phyloP scores from a whole-genome alignment of 2,329 filamentous ascomycete genomes.

The Cordyceps javanica region DNA sequence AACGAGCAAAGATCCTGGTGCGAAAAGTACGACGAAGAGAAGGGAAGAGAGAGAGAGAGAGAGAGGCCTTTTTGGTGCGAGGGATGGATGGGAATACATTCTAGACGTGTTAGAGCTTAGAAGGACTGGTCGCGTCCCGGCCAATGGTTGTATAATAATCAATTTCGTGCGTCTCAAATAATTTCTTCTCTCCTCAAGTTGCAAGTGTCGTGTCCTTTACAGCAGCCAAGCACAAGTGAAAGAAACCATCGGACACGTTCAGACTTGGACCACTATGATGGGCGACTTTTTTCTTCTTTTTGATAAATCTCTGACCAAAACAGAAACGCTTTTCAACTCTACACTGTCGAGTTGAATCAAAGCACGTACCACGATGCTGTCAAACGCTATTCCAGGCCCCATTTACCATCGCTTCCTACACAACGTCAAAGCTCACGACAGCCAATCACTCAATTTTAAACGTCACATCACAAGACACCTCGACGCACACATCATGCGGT shows the following conservation, averaged over 20 bases:
- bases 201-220: too few species aligned
- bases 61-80: not conserved
- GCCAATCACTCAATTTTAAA: not conserved
- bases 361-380: too few species aligned
- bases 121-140: slow-evolving; percentile 10
- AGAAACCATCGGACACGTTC: too few species aligned
- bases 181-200: too few species aligned
- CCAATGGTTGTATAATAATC: slow-evolving; percentile 13
- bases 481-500: not conserved
- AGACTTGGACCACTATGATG: too few species aligned
- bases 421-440: not conserved
- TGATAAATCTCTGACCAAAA: too few species aligned
- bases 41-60: not conserved
- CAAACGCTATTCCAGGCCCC: not conserved
- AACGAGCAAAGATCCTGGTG: not conserved
- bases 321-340: too few species aligned
- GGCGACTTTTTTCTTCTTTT: too few species aligned
- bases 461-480: not conserved
- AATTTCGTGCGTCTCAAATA: slow-evolving; percentile 6
- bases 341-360: too few species aligned
- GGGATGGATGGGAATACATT: slow-evolving; percentile 11
- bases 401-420: not conserved
- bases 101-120: slow-evolving; percentile 12
- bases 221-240: too few species aligned
- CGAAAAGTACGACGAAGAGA: too few species aligned